Conservation (phyloP, 1,284 basidiomycete species). For the Sporisorium reilianum region DNA sequence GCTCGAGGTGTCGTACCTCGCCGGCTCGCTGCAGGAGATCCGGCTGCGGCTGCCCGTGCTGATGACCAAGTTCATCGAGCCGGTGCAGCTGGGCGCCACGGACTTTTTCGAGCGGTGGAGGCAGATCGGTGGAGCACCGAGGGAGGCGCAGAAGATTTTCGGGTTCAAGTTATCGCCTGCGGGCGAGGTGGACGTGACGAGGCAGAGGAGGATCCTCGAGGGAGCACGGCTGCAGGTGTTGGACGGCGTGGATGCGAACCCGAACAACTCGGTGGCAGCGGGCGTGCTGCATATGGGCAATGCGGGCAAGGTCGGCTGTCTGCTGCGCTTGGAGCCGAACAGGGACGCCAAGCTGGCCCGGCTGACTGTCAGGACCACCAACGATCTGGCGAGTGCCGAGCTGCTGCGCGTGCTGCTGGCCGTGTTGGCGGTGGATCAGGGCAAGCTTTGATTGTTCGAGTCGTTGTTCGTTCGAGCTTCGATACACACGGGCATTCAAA, state of each 20-base stretch:
- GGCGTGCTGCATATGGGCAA: slow-evolving; percentile 88
- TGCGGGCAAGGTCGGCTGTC: slow-evolving; percentile 92
- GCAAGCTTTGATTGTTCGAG: slow-evolving; percentile 16
- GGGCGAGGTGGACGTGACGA: slow-evolving; percentile 80
- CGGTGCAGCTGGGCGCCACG: slow-evolving; percentile 81
- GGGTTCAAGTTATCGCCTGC: slow-evolving; percentile 76
- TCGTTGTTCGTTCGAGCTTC: neutral
- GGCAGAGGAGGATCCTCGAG: slow-evolving; percentile 80
- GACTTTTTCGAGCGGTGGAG: slow-evolving; percentile 99
- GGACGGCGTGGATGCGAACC: slow-evolving; percentile 76
- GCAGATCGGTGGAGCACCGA: slow-evolving; percentile 88
- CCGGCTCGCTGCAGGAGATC: slow-evolving; percentile 88
- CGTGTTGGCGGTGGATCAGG: slow-evolving; percentile 40
- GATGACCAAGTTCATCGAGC: slow-evolving; percentile 91
- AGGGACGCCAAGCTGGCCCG: slow-evolving; percentile 93
- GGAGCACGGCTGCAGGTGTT: slow-evolving; percentile 84
- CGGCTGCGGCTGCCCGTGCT: slow-evolving; percentile 87
- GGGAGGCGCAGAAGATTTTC: slow-evolving; percentile 91
- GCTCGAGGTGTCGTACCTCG: slow-evolving; percentile 89
- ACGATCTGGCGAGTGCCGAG: slow-evolving; percentile 87
- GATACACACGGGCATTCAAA: neutral
- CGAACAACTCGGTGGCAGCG: slow-evolving; percentile 84
- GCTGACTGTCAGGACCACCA: slow-evolving; percentile 92
- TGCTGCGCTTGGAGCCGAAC: slow-evolving; percentile 93
- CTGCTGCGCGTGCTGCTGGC: slow-evolving; percentile 72